A percentile compares a stretch with the other conserved stretches of the same genome.
Conservation (phyloP, 805 yeast species). For the Sugiyamaella americana region DNA sequence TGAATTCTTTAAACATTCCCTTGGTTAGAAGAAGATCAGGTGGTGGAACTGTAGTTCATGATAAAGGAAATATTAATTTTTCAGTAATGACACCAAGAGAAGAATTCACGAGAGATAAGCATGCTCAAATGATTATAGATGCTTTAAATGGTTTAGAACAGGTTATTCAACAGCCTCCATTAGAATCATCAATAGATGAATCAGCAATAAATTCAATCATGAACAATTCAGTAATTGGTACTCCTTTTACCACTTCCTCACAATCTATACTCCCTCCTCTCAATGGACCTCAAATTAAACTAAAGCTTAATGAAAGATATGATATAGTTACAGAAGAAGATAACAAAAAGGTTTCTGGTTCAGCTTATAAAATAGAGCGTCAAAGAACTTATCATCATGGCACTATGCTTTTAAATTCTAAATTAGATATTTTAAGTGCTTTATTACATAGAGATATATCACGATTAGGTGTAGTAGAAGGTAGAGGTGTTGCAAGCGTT, state of each 20-base stretch:
- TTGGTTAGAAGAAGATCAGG: constrained; percentile 78
- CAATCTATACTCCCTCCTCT: constrained; percentile 5
- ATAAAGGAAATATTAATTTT: constrained; percentile 79
- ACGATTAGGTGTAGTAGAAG: constrained; percentile 38
- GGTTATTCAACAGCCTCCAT: constrained; percentile 2
- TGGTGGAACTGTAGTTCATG: constrained; percentile 97
- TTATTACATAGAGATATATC: constrained; percentile 46
- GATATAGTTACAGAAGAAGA: constrained; percentile 53
- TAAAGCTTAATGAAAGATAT: constrained; percentile 65
- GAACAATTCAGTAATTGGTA: neutral
- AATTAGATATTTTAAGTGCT: constrained; percentile 52
- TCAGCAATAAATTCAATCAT: neutral
- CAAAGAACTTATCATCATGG: constrained; percentile 93
- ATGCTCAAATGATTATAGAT: constrained; percentile 43
- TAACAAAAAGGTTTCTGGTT: constrained; percentile 71
- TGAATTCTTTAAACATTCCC: constrained; percentile 50
- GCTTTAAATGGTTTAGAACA: constrained; percentile 29
- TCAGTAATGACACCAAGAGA: constrained; percentile 68
- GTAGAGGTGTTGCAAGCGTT: constrained; percentile 66
- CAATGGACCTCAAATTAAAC: constrained; percentile 19
- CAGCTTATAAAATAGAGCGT: constrained; percentile 80
- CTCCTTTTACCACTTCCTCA: no score
- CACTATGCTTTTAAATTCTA: constrained; percentile 75
- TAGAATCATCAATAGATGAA: neutral
- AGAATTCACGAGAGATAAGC: constrained; percentile 52